These are phyloP conservation scores for Aristolochia contorta DNA, from an alignment of 164 flowering plant species.

Conservation along the genomic window DNA sequence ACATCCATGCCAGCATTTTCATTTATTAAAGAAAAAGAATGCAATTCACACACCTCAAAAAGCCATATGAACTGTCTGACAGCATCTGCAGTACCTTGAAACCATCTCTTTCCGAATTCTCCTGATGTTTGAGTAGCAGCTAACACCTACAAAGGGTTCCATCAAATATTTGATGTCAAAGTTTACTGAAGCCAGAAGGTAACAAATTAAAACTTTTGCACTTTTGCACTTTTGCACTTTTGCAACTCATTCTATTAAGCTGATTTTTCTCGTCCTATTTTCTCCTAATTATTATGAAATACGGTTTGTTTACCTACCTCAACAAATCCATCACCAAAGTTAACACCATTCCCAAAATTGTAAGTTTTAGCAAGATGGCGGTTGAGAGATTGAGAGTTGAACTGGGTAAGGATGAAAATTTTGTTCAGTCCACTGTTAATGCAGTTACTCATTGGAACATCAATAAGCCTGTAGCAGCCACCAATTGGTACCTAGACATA, in stretches of 20 bases:
- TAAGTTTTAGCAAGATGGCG: constrained; percentile 15
- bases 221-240: too few relatives aligned
- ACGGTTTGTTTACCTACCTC: constrained; percentile 3
- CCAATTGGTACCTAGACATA: constrained; percentile 12
- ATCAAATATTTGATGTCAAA: too few relatives aligned
- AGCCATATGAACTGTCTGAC: constrained; percentile 12
- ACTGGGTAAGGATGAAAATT: constrained; percentile 13
- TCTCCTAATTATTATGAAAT: too few relatives aligned
- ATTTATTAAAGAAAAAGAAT: not conserved
- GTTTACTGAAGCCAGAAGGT: too few relatives aligned
- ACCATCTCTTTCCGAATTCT: constrained; percentile 13
- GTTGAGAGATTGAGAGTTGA: constrained; percentile 13
- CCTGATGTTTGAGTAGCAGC: constrained; percentile 15
- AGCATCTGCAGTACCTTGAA: constrained; percentile 17
- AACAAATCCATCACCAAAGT: constrained; percentile 14
- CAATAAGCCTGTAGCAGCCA: constrained; percentile 15
- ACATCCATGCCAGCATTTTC: too few relatives aligned
- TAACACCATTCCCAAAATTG: constrained; percentile 10
- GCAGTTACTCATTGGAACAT: constrained; percentile 17
- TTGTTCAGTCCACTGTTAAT: constrained; percentile 16
- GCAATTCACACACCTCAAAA: constrained; percentile 5
- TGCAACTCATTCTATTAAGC: too few relatives aligned
- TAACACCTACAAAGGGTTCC: constrained; percentile 6
- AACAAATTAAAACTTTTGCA: too few relatives aligned
- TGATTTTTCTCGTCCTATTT: too few relatives aligned